Evolutionary conservation across 768 basidiomycete genomes (phyloP).

Genomic region (Boletus rex-veris): DNA sequence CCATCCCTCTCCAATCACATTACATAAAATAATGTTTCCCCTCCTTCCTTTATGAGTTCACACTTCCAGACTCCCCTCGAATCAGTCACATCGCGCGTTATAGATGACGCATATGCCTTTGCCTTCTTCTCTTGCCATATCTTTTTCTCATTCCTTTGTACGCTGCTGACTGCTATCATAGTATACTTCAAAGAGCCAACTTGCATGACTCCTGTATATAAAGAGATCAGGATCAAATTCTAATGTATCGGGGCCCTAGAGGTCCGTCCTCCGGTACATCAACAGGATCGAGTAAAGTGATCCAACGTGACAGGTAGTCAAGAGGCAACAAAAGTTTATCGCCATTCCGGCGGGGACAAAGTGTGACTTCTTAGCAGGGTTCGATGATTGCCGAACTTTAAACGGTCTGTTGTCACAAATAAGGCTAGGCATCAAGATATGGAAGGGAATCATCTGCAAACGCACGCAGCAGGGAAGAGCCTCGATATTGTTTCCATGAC

Average conservation of each 20-base stretch:
- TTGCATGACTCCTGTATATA: too few relatives aligned
- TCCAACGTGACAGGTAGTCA: constrained; percentile 8
- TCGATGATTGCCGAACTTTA: constrained; percentile 26
- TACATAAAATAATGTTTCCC: too few relatives aligned
- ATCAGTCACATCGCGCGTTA: too few relatives aligned
- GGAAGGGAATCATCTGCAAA: not conserved
- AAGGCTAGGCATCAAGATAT: not conserved
- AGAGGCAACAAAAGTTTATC: constrained; percentile 6
- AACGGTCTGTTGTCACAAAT: constrained; percentile 26
- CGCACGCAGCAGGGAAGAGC: constrained; percentile 33
- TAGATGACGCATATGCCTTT: too few relatives aligned
- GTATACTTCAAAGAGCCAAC: too few relatives aligned
- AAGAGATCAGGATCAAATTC: constrained; percentile 37
- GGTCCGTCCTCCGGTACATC: constrained; percentile 37
- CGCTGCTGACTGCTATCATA: too few relatives aligned
- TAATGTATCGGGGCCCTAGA: constrained; percentile 38
- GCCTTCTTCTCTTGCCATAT: too few relatives aligned
- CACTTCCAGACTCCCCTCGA: too few relatives aligned
- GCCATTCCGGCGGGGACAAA: constrained; percentile 25
- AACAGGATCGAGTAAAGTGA: constrained; percentile 29
- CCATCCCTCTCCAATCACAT: too few relatives aligned
- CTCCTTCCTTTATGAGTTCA: too few relatives aligned
- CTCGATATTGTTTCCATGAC: constrained; percentile 26
- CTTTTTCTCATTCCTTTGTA: too few relatives aligned
- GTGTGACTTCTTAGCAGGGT: constrained; percentile 22